phyloP scores from a whole-genome alignment of 129 eudicot genomes.

The Flaveria trinervia region DNA sequence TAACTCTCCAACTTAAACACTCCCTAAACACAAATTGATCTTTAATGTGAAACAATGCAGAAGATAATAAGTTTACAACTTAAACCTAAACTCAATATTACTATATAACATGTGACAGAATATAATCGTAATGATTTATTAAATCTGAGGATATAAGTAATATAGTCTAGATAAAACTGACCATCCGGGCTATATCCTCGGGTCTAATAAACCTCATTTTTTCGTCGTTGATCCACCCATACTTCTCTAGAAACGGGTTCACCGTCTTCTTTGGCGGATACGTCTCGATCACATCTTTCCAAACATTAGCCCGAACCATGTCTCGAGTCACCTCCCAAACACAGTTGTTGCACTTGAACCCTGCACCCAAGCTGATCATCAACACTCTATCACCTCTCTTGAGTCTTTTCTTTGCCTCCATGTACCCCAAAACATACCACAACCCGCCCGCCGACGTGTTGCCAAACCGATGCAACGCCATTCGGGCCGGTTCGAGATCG shows the following conservation, averaged over 20 bases:
- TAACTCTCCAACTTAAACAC: no score
- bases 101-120: no score
- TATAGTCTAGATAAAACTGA: constrained; percentile 15
- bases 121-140: no score
- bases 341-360: constrained; percentile 81
- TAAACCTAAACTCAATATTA: no score
- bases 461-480: constrained; percentile 75
- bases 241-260: constrained; percentile 55
- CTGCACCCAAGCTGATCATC: constrained; percentile 85
- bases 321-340: constrained; percentile 78
- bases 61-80: no score
- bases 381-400: constrained; percentile 66
- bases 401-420: constrained; percentile 86
- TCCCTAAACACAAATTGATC: no score
- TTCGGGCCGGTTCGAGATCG: constrained; percentile 70
- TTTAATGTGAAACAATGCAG: no score
- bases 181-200: constrained; percentile 23
- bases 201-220: background rate
- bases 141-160: no score
- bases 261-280: constrained; percentile 46
- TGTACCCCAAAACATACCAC: constrained; percentile 83
- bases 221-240: constrained; percentile 57
- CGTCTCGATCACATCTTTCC: constrained; percentile 53
- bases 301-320: constrained; percentile 56
- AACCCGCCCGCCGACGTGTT: constrained; percentile 77